Conservation (phyloP, 164 flowering plant species). For the Aristolochia californica region DNA sequence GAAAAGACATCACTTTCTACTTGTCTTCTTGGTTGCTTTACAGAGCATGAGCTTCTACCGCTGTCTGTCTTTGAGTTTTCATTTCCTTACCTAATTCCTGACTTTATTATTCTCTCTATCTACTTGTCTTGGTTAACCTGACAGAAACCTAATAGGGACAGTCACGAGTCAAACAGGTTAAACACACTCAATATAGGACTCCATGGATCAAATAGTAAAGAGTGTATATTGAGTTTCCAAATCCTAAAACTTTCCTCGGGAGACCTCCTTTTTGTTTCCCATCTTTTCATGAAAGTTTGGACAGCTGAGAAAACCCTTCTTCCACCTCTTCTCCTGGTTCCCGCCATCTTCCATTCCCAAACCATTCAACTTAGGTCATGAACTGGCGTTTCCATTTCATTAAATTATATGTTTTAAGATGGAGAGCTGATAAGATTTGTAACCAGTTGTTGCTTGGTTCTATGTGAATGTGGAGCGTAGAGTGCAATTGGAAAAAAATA, state of each 20-base stretch:
- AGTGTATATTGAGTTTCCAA: no score
- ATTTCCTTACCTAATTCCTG: no score
- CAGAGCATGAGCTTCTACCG: no score
- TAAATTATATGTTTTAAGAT: slow-evolving; percentile 1
- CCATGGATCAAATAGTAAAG: no score
- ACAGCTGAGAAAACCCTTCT: slow-evolving; percentile 8
- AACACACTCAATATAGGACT: no score
- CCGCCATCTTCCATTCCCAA: slow-evolving; percentile 3
- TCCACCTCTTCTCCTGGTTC: slow-evolving; percentile 4
- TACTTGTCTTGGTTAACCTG: no score
- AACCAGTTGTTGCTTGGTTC: not conserved
- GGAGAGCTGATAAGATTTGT: not conserved
- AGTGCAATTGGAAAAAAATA: slow-evolving; percentile 1
- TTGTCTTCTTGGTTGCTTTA: no score
- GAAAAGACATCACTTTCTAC: no score
- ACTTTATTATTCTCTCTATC: no score
- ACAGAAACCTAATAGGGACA: no score
- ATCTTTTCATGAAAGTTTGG: slow-evolving; percentile 13
- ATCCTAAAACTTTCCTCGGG: not conserved
- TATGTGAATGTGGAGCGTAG: not conserved
- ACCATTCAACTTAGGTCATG: slow-evolving; percentile 4
- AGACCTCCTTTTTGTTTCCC: slow-evolving; percentile 6
- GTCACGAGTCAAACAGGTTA: no score
- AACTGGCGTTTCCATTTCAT: slow-evolving; percentile 6
- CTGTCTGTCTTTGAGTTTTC: no score